Evolutionary conservation across 2,329 filamentous ascomycete genomes (phyloP), one percentile per base, ranked within the genome.

Genomic region (Pleomassaria siparia): DNA sequence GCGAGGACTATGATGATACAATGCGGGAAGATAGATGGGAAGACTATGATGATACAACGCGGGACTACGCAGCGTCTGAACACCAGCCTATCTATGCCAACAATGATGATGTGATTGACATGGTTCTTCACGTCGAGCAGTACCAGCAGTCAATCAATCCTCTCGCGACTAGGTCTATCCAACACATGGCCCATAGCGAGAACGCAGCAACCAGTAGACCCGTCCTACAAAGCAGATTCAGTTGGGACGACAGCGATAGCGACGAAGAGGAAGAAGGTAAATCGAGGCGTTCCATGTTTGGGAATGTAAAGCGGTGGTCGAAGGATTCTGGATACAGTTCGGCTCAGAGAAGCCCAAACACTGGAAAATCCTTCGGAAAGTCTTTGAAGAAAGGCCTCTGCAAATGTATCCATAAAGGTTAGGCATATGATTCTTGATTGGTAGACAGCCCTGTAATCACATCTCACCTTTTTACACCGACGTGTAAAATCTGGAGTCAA

Each of bases 1-100:
- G n/a, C 3, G 40, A 57, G 16, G 57, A 62, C 39, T 58, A 53
- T 43, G 49, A 55, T 9, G 22, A 43, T 11, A 4, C 4, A n/a
- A 6, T 4, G 33, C 16, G 5, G n/a, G 33, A 37, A 21, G 33
- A 37, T 22, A 16, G 21, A n/a, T 5, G 7, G 12, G 16, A 37
- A 9, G 6, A 20, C 21, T n/a, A 37, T 37, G 33, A n/a, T 9
- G 33, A 37, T 22, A 20, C 11, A 16, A 11, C 16, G 5, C 18
- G 16, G 33, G 16, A 37, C 5, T n/a, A n/a, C 8, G 4, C 11
- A 6, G 18, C n/a, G 33, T n/a, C n/a, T 37, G 21, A 37, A 10
- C 33, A 10, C 13, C 33, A 37, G 13, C 33, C 11, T 18, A 37
- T 22, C 11, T 37, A 20, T 16, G 21, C 8, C 6, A 22, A 37